Evolutionary conservation across 305 asterid species (phyloP).

Genomic region (Withania somnifera): DNA sequence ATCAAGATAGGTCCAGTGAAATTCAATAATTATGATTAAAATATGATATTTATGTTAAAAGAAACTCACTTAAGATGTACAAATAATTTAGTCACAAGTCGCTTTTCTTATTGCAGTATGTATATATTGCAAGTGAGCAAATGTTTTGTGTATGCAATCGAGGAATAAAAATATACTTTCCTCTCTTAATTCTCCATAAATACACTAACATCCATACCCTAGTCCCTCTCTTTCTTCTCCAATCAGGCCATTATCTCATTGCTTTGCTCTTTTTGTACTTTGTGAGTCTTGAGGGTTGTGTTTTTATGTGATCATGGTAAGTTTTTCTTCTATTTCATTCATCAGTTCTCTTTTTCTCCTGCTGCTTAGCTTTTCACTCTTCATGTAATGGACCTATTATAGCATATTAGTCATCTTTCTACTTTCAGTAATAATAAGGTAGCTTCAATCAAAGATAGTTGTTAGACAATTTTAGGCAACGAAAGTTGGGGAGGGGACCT

Average conservation of each 20-base stretch:
- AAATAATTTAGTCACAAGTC: not conserved
- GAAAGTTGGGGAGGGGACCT: not conserved
- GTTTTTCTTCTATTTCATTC: not conserved
- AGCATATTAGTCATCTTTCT: not conserved
- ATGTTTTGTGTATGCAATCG: conserved; percentile 13
- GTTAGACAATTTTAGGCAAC: not conserved
- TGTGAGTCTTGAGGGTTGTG: not conserved
- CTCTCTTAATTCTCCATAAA: conserved; percentile 37
- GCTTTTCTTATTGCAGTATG: no score
- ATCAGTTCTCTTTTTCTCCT: not conserved
- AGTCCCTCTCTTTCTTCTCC: conserved; percentile 33
- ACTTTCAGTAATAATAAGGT: not conserved
- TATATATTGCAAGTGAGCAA: conserved; percentile 13
- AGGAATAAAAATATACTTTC: conserved; percentile 12
- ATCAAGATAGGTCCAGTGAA: not conserved
- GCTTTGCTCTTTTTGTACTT: not conserved
- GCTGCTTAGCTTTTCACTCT: not conserved
- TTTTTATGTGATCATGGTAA: conserved; percentile 24
- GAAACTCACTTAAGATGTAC: not conserved
- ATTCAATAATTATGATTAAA: not conserved
- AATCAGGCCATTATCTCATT: conserved; percentile 4
- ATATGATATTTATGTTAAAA: not conserved
- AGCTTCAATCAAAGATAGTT: not conserved
- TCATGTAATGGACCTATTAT: not conserved
- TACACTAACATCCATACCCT: conserved; percentile 29